These are phyloP conservation scores for Teunomyces tritomae DNA, from an alignment of 805 yeast species.

Conservation along the genomic window DNA sequence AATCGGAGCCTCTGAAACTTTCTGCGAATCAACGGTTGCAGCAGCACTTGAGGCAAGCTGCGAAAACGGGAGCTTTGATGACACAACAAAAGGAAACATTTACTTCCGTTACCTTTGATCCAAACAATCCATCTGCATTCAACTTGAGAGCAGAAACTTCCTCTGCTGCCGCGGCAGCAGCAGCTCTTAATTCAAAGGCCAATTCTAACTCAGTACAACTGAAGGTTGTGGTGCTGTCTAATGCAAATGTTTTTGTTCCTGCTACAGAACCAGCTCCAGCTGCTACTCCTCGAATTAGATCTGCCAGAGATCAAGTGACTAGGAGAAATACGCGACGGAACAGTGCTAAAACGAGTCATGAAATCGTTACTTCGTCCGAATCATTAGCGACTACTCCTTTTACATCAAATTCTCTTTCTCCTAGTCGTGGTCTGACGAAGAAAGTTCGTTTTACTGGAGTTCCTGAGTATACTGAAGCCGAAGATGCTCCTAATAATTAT, in stretches of 20 bases:
- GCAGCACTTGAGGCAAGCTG: constrained; percentile 36
- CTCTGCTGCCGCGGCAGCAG: neutral
- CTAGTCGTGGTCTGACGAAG: constrained; percentile 20
- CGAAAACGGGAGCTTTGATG: constrained; percentile 35
- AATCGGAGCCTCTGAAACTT: constrained; percentile 12
- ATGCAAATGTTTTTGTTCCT: constrained; percentile 1
- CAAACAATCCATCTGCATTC: constrained; percentile 30
- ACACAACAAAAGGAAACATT: constrained; percentile 36
- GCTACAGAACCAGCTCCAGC: neutral
- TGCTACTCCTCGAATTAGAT: constrained; percentile 7
- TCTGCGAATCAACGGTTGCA: constrained; percentile 41
- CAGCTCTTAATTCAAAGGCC: neutral
- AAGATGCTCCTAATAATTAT: constrained; percentile 52
- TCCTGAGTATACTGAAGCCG: constrained; percentile 48
- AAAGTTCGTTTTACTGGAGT: constrained; percentile 55
- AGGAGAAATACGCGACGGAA: constrained; percentile 30
- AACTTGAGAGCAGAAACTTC: constrained; percentile 8
- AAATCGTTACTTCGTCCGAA: neutral
- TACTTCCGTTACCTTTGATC: constrained; percentile 40
- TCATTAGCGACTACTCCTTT: neutral
- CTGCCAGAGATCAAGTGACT: constrained; percentile 24
- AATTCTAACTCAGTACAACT: neutral
- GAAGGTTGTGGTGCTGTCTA: constrained; percentile 1
- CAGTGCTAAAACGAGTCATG: constrained; percentile 13
- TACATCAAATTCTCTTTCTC: constrained; percentile 9